Evolutionary conservation across 768 basidiomycete species (phyloP), one percentile per base, ranked within the genome.

Genomic region (Lentinula boryana): DNA sequence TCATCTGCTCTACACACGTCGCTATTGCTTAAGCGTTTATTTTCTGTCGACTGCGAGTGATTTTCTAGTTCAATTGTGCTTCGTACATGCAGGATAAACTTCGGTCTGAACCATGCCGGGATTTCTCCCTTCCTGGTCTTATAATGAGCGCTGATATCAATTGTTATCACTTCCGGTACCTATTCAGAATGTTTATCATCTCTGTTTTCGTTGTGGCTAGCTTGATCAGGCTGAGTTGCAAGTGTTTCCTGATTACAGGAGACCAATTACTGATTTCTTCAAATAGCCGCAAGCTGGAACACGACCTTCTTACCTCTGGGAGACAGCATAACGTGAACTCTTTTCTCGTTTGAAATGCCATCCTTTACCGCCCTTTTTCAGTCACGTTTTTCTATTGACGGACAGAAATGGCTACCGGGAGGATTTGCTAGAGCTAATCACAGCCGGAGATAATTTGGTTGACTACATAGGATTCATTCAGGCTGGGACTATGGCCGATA

Each of bases 391-490:
- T 7, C 23, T 33, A 27, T 27, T 10, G 23, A 65, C 27, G n/a
- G 65, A 64, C 49, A 63, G 65, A 2, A 65, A 65, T 23, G 65
- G 65, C 21, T 65, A 65, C 46, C 60, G 65, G 4, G 23, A 35
- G 18, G 35, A 56, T 6, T 58, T 65, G 1, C 57, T 63, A 23
- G 21, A 63, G 23, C 32, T 62, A 3, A 35, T 65, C 18, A 56
- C 52, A 54, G 18, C 65, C 13, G 63, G 63, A 5, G 43, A 16
- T 18, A 64, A 65, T 32, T 63, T 63, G 3, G 38, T 64, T 18
- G 63, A 65, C 27, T 65, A 63, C 23, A 64, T 65, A n/a, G 65
- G 65, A 7, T 63, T 60, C 5, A 27, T 64, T 33, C 53, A 61
- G 12, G 44, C 60, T 1, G 65, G 65, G 3, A 65, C 60, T 16